Base-by-base conservation (phyloP, 495 filamentous ascomycete species). In the Annulohypoxylon stygium region DNA sequence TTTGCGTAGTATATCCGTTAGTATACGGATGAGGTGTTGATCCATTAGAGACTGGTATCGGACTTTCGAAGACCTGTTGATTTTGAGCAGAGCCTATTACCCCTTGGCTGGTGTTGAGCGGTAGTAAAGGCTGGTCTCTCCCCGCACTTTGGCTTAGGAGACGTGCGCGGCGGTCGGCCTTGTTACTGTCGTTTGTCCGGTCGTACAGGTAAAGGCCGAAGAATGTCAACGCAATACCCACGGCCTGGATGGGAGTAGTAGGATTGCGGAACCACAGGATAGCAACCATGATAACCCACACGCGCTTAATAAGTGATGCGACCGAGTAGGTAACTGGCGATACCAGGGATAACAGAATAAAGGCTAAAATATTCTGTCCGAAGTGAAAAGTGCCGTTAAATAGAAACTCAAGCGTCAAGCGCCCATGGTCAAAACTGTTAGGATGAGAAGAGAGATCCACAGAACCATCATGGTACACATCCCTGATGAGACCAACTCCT, bases 311-410 rank as follows among this genome's bases (percentile, higher is more conserved):
- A 54, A 99, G 85, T 41, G 90, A 93, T 25, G 96, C 96, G 39
- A 99, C 95, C 0, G 93, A 97, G 84, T 99, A 99, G 2, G 97
- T 98, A 36, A 99, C 96, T 3, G 96, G 96, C 2, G 93, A 96
- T 11, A 98, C 90, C 85, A 97, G 90, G 55, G 93, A 95, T 18
- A 98, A 84, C 10, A 99, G 85, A 41, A 97, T 83, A 75, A 99
- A 99, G 0, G 96, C 96, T 59, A 98, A 86, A 43, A 99, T 95
- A 78, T 96, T 97, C 73, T 99, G 96, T 0, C 89, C 93, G 78
- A 99, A 99, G 78, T 99, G 96, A 78, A 97, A 97, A 5, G 93
- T 92, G 50, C 96, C 96, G 78, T 98, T 99, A 86, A 99, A 98
- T 39, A 98, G 77, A 80, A 97, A 97, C 76, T 98, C 95, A 25